Conservation (phyloP, 495 filamentous ascomycete genomes). For the Hypoxylon rickii region DNA sequence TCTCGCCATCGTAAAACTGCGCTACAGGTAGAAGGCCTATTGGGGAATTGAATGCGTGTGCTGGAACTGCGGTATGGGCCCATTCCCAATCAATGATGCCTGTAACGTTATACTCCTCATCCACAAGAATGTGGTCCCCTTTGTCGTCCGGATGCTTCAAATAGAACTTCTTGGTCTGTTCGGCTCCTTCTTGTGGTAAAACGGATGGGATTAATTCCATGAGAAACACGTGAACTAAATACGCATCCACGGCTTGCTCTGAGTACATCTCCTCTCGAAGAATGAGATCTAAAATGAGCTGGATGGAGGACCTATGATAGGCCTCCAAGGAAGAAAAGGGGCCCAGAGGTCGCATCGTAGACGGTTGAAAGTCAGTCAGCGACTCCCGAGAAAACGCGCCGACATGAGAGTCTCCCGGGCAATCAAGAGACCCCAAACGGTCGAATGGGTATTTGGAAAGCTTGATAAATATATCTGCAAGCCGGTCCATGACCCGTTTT, state of each 20-base stretch:
- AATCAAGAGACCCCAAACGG: constrained; percentile 40
- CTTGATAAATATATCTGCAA: constrained; percentile 47
- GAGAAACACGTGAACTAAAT: constrained; percentile 47
- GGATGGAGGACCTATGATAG: no score
- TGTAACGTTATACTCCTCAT: constrained; percentile 41
- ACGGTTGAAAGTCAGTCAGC: constrained; percentile 22
- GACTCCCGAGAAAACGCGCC: constrained; percentile 43
- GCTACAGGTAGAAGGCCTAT: constrained; percentile 43
- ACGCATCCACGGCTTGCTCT: constrained; percentile 30
- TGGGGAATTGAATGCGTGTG: constrained; percentile 46
- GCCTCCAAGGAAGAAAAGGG: no score
- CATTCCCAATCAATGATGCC: constrained; percentile 21
- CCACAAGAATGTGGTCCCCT: constrained; percentile 45
- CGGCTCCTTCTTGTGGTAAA: constrained; percentile 12
- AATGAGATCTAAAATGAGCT: constrained; percentile 41
- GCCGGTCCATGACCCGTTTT: constrained; percentile 41
- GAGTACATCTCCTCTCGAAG: constrained; percentile 37
- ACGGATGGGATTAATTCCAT: constrained; percentile 34
- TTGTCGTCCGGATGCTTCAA: constrained; percentile 46
- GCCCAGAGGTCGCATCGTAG: no score
- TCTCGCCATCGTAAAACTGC: constrained; percentile 42
- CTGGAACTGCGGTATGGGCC: constrained; percentile 42
- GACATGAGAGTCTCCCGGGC: constrained; percentile 29
- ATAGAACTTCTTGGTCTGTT: constrained; percentile 26
- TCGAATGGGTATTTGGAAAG: constrained; percentile 39